Evolutionary conservation across 495 filamentous ascomycete species (phyloP), one percentile per base, ranked within the genome.

Genomic region (Clohesyomyces aquaticus): DNA sequence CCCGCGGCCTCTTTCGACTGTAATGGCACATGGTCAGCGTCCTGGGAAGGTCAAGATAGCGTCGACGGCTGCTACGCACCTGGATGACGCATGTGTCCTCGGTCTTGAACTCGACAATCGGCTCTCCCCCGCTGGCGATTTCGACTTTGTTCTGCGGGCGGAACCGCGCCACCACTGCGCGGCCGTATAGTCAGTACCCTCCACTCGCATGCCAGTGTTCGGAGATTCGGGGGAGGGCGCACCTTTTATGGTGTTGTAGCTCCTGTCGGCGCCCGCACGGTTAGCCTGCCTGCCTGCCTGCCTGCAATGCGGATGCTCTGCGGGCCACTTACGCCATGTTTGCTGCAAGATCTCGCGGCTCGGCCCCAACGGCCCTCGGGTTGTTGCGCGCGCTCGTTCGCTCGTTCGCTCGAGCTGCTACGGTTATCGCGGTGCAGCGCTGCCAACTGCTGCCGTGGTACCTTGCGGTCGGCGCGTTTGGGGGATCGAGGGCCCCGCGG

Each of bases 101-200:
- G 63, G 86, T 85, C 73, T 92, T 85, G 72, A 98, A 98, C 28
- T 81, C 78, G 43, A 98, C 94, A 66, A 98, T 91, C 60, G 91
- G 87, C 76, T 93, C 85, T 75, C 95, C 94, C 66, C 94, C 95
- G 60, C 87, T 91, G 60, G 87, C 82, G 68, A 94, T 81, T 78
- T 98, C 94, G 67, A 91, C 80, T 75, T 90, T 91, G 80, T 98
- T 98, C 76, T 96, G 93, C 65, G 94, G 94, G 65, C 94, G 88
- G 78, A 98, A 98, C 69, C 94, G 90, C 78, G 93, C 94, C 76
- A 98, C 92, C 72, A 98, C 94, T 79, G 65, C 28, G 55, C 45
- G 14, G 43, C 29, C 9, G 23, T 28, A 53, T 27, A 28, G 35
- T 72, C 45, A 67, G 65, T 46, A 56, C 48, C 10, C 25, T 25